Percentiles rank a stretch among this genome's conserved stretches.
Conservation (phyloP, 306 rosid species). For the Pterocarpus santalinus region DNA sequence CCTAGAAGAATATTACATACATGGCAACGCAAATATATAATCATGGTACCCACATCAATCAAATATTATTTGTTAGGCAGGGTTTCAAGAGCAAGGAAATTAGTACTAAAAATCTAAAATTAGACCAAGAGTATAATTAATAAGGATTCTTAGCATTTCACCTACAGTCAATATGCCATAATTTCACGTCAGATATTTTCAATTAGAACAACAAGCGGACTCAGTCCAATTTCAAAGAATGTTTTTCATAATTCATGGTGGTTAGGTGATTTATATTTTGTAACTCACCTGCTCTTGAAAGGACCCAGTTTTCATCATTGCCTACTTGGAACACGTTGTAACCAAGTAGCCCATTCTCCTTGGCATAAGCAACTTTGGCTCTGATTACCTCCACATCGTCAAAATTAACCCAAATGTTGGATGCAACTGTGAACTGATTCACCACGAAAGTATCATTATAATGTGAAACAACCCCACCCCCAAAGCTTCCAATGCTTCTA, state of each 20-base stretch:
- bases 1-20: conserved; percentile 12
- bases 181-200: no score
- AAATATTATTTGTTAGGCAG: neutral
- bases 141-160: no score
- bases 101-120: no score
- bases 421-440: conserved; percentile 51
- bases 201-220: no score
- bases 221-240: neutral
- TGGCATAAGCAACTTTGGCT: conserved; percentile 64
- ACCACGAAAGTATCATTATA: conserved; percentile 59
- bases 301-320: conserved; percentile 68
- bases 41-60: no score
- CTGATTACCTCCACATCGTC: conserved; percentile 62
- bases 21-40: neutral
- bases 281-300: conserved; percentile 54
- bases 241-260: neutral
- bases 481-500: conserved; percentile 53
- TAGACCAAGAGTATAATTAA: no score
- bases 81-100: neutral
- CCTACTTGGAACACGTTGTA: conserved; percentile 60
- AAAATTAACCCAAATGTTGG: conserved; percentile 56
- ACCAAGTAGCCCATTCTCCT: conserved; percentile 58
- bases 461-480: conserved; percentile 33
- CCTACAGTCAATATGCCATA: no score
- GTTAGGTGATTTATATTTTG: no score